Conservation (phyloP, 768 basidiomycete species). For the Tylopilus vinaceipallidus region DNA sequence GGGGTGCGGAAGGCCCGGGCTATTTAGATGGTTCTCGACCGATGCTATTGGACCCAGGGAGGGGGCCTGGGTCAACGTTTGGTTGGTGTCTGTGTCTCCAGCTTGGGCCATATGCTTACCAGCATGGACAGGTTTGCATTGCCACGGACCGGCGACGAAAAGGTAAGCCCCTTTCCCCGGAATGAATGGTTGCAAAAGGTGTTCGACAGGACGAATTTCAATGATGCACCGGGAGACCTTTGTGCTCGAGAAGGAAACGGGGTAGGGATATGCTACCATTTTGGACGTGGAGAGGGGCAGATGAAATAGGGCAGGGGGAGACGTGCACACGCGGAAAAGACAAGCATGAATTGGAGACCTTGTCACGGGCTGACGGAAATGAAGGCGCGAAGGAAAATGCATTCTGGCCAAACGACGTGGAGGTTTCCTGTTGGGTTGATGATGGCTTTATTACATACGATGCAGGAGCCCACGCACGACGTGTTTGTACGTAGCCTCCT, state of each 20-base stretch:
- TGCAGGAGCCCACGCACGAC: neutral
- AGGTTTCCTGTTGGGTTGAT: constrained; percentile 9
- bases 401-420: constrained; percentile 1
- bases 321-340: constrained; percentile 6
- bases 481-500: constrained; percentile 24
- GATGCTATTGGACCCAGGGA: constrained; percentile 12
- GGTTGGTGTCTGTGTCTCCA: constrained; percentile 1
- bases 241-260: constrained; percentile 7
- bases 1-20: constrained; percentile 1
- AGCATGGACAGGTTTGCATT: constrained; percentile 9
- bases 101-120: constrained; percentile 1
- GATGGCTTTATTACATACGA: constrained; percentile 23
- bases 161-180: constrained; percentile 3
- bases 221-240: constrained; percentile 8
- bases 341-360: constrained; percentile 4
- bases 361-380: constrained; percentile 19
- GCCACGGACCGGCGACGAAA: constrained; percentile 10
- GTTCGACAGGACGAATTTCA: constrained; percentile 9
- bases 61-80: neutral
- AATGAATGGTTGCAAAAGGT: constrained; percentile 8
- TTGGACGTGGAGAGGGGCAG: constrained; percentile 11
- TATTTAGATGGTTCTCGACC: constrained; percentile 7
- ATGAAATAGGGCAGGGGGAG: constrained; percentile 17
- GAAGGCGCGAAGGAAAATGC: constrained; percentile 9
- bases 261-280: constrained; percentile 5